A percentile compares a stretch with the other conserved stretches of the same genome.
These are phyloP conservation scores for Allium cepa DNA, from an alignment of 106 monocot species.

Conservation along the genomic window DNA sequence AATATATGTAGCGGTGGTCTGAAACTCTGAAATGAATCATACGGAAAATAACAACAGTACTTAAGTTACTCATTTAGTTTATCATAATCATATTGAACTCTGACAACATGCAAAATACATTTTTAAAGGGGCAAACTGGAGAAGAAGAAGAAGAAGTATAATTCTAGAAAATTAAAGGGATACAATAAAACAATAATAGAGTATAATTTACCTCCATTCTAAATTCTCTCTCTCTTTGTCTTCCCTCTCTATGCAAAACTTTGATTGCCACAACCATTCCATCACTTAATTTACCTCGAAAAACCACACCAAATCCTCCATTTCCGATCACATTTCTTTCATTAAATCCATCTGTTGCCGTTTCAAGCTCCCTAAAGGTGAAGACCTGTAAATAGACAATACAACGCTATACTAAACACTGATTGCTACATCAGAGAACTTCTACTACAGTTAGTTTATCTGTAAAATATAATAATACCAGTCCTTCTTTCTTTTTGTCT, in stretches of 20 bases:
- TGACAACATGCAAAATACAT: neutral
- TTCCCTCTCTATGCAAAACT: conserved; percentile 53
- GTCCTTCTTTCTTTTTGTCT: conserved; percentile 24
- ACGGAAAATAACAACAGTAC: neutral
- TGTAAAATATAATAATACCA: too few species aligned
- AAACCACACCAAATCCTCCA: conserved; percentile 67
- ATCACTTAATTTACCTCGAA: conserved; percentile 40
- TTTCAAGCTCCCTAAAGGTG: conserved; percentile 80
- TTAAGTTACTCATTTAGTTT: neutral
- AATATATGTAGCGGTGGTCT: neutral
- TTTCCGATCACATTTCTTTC: conserved; percentile 56
- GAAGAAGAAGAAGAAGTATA: neutral
- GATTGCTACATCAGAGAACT: too few species aligned
- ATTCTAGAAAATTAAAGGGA: too few species aligned
- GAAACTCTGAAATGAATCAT: neutral
- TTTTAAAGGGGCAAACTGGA: neutral
- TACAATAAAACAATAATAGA: neutral
- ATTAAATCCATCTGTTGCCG: conserved; percentile 66
- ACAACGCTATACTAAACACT: too few species aligned
- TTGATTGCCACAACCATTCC: conserved; percentile 73
- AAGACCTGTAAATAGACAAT: conserved; percentile 41
- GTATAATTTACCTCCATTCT: conserved; percentile 57
- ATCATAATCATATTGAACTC: neutral
- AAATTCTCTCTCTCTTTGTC: conserved; percentile 80
- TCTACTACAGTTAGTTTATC: too few species aligned